Percentiles rank a stretch among this genome's conserved stretches.
phyloP scores from a whole-genome alignment of 768 basidiomycete species.

The Naematelia aurantialba region DNA sequence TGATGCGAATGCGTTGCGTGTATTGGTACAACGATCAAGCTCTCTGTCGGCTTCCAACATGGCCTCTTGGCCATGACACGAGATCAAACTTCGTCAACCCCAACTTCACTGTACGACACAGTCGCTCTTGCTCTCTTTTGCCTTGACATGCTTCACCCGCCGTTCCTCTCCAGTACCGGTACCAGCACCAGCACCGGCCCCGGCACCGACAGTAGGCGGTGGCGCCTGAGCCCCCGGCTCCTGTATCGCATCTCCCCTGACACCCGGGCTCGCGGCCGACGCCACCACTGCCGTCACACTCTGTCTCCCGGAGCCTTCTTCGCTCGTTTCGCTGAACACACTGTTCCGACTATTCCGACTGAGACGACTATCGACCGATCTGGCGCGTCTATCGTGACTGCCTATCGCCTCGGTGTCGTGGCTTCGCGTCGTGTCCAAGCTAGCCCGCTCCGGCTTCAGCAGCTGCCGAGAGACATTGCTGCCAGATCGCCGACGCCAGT shows the following conservation, averaged over 20 bases:
- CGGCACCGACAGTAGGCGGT: background rate
- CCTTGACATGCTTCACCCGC: constrained; percentile 2
- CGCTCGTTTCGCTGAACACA: constrained; percentile 3
- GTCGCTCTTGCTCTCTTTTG: constrained; percentile 27
- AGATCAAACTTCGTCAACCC: background rate
- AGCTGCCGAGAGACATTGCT: constrained; percentile 3
- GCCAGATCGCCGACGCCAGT: background rate
- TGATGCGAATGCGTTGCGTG: no score
- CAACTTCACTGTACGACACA: constrained; percentile 17
- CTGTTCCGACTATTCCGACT: constrained; percentile 10
- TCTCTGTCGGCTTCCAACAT: no score
- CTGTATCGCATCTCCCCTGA: background rate
- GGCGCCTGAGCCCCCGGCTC: background rate
- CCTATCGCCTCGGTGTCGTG: no score
- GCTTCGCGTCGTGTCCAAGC: background rate
- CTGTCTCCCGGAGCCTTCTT: constrained; percentile 4
- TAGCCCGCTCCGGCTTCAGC: constrained; percentile 1
- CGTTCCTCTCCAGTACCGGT: background rate
- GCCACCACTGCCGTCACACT: constrained; percentile 1
- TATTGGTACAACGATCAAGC: no score
- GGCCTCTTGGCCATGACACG: background rate
- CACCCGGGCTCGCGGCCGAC: background rate
- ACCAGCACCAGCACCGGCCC: background rate
- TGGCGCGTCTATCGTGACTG: no score
- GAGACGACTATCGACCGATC: no score